Base-by-base conservation (phyloP, 2,329 filamentous ascomycete genomes). In the Aspergillus uvarum region DNA sequence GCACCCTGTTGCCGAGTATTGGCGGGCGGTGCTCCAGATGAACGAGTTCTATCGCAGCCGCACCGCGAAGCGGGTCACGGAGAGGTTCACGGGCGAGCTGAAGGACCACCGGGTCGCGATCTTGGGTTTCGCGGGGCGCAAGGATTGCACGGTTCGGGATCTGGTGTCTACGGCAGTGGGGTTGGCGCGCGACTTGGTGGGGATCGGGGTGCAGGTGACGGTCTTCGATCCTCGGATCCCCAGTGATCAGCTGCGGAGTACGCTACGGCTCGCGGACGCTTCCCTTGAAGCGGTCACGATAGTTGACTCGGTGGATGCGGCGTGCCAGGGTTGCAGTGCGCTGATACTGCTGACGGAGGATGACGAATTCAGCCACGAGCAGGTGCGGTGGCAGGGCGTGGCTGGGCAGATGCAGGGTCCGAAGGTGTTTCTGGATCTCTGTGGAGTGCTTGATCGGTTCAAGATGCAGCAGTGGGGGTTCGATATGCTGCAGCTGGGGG, bases 1-100 rank as follows among this genome's bases (percentile, higher is more conserved):
- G 21, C 54, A 51, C 8, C 60, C 66, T 14, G 64, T 68, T 3
- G 63, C 63, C 0, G 62, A 63, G 8, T 68, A 68, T 47, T 68
- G 66, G 66, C 35, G 26, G 21, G 29, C 29, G 8, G 62, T 66
- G 16, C 47, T 66, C 7, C 51, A 53, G n/a, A 65, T 68, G 51
- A 59, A 67, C 22, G 56, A 52, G 21, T 56, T 56, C 4, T 56
- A 60, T 5, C 22, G 24, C 5, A 48, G 51, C 29, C 52, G 60
- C 6, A 47, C 59, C n/a, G 50, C 58, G 2, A 21, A 52, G 21
- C 35, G 63, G 6, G 24, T 66, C 2, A 8, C 54, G 14, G 19
- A 49, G 0, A n/a, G 47, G 12, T 21, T 64, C 8, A 12, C 53
- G 1, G 53, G 48, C 0, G 62, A 31, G 5, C 11, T 49, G 16